Evolutionary conservation across 1,139 yeast genomes (phyloP), one percentile per base, ranked within the genome.

Genomic region (Yamadazyma atlantica): DNA sequence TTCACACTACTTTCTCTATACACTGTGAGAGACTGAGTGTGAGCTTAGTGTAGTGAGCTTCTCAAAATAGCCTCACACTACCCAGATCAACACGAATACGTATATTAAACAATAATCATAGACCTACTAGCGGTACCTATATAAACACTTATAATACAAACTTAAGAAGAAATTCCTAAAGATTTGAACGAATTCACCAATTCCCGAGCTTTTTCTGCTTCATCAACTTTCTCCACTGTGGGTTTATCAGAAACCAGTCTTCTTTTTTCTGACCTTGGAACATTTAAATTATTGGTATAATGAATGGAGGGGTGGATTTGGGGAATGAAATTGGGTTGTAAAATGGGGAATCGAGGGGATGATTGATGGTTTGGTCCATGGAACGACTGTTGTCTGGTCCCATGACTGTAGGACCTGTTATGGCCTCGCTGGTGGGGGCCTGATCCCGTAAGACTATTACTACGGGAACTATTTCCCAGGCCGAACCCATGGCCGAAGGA

Each of bases 181-280:
- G 45, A 38, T 27, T 49, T 50, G 35, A 62, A 55, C 4, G 66
- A 57, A 29, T 58, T 51, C 1, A 61, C 64, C 46, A 62, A 50
- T 10, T 61, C 64, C 19, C 66, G 46, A 3, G 66, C 66, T 38
- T 52, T 57, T 34, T 58, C 57, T 27, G 60, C 65, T 27, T 61
- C 66, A 36, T 50, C 49, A 22, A 52, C 22, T 7, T 43, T 28
- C 17, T 34, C 42, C 3, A 16, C 11, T 15, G 12, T 28, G 3
- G 23, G 17, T 29, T 32, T 18, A 13, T 16, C 30, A 4, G 35
- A 19, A 15, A 36, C 43, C 25, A 23, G 32, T 19, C 37, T 43
- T 30, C 38, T 35, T 19, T 42, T 45, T 9, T 24, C 24, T 1
- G 46, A 39, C 24, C 47, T 35, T 2, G 46, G 45, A 12, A 42